phyloP scores from a whole-genome alignment of 306 rosid genomes.

The Urtica urens region DNA sequence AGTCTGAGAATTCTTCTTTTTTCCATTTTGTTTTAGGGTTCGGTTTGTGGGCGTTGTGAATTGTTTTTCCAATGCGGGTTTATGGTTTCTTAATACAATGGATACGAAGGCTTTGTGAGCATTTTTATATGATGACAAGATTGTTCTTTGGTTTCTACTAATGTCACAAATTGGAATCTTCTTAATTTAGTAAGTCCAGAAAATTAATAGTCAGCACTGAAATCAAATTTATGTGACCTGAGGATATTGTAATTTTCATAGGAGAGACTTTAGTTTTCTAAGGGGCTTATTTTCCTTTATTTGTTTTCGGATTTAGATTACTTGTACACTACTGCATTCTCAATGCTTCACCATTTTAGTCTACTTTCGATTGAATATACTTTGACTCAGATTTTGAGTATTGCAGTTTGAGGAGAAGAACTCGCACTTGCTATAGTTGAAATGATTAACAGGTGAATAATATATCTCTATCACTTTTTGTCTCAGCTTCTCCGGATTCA shows the following conservation, averaged over 20 bases:
- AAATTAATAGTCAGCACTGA: no score
- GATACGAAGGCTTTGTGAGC: no score
- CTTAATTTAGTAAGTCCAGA: no score
- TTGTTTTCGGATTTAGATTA: not conserved
- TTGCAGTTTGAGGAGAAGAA: not conserved
- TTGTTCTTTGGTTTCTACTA: not conserved
- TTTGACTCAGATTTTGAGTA: not conserved
- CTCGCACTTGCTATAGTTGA: conserved; percentile 11
- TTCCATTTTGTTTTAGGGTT: not conserved
- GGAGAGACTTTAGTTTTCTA: not conserved
- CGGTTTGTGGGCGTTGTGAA: conserved; percentile 6
- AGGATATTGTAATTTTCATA: conserved; percentile 6
- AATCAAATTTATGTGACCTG: no score
- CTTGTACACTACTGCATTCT: not conserved
- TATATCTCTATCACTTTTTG: conserved; percentile 13
- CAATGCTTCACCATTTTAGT: not conserved
- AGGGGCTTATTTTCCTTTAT: conserved; percentile 2
- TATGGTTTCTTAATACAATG: no score
- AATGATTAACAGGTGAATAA: conserved; percentile 5
- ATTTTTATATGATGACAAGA: no score
- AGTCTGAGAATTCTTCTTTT: conserved; percentile 1
- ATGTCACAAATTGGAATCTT: not conserved
- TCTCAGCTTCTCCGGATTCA: conserved; percentile 68
- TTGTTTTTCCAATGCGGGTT: conserved; percentile 13
- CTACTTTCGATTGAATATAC: not conserved